Conservation (phyloP, 2,329 filamentous ascomycete species). For the Trichoderma atroviride region DNA sequence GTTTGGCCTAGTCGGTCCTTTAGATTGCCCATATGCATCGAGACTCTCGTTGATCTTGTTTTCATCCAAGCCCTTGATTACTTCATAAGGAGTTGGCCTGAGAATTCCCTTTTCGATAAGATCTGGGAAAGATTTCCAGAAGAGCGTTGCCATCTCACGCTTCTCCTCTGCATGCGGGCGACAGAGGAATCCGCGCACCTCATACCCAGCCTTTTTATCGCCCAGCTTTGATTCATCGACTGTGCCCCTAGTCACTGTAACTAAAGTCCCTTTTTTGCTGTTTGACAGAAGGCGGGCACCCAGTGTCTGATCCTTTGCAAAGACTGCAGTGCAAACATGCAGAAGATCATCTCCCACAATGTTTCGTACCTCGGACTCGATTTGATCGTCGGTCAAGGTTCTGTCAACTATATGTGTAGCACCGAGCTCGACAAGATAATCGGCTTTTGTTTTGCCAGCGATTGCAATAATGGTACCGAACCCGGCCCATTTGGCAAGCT, state of each 20-base stretch:
- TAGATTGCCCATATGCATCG: not conserved
- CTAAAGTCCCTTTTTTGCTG: not conserved
- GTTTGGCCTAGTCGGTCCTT: not conserved
- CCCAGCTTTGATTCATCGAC: not conserved
- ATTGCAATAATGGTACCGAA: not conserved
- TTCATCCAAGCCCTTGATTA: not conserved
- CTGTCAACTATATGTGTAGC: slow-evolving; percentile 1
- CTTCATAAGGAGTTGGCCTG: not conserved
- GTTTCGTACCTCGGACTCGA: not conserved
- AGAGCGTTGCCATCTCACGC: not conserved
- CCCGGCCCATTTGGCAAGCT: slow-evolving; percentile 2
- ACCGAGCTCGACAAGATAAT: not conserved
- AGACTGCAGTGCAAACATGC: not conserved
- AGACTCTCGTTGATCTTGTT: not conserved
- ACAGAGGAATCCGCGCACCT: not conserved
- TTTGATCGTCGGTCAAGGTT: not conserved
- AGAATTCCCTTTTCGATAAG: slow-evolving; percentile 1
- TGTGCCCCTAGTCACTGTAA: not conserved
- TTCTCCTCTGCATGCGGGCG: not conserved
- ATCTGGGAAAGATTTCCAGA: slow-evolving; percentile 1
- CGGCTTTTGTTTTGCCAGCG: not conserved
- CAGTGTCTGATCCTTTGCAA: not conserved
- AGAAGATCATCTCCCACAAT: not conserved
- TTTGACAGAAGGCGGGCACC: not conserved
- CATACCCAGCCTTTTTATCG: not conserved